These are phyloP conservation scores for Colletotrichum chrysophilum DNA, from an alignment of 2,329 filamentous ascomycete genomes.

Conservation along the genomic window DNA sequence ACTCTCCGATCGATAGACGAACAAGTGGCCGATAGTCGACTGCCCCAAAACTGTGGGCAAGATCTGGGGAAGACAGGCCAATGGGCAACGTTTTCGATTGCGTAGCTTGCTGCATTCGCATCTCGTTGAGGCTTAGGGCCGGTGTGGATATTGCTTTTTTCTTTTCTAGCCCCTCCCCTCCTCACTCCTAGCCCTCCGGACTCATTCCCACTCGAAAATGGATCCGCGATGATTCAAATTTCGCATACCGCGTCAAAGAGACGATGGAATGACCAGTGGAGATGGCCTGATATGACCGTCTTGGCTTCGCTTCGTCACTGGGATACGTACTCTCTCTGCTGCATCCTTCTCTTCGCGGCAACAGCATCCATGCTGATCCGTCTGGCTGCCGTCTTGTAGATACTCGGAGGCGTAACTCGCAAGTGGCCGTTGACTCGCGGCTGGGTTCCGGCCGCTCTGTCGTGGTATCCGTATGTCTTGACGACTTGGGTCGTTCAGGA, in stretches of 20 bases:
- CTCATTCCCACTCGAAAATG: constrained; percentile 3
- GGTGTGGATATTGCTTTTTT: neutral
- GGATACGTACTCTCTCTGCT: neutral
- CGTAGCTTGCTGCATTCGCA: neutral
- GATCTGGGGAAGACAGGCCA: constrained; percentile 14
- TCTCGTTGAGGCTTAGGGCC: constrained; percentile 4
- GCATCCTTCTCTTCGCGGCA: neutral
- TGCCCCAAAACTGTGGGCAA: neutral
- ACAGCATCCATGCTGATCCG: neutral
- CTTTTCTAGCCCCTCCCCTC: neutral
- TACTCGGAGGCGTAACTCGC: neutral
- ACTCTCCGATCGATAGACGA: constrained; percentile 11
- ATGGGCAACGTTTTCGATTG: neutral
- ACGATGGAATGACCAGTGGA: neutral
- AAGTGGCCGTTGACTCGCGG: neutral
- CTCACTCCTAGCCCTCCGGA: neutral
- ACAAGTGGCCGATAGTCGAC: neutral
- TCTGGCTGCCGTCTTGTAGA: neutral
- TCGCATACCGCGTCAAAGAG: neutral
- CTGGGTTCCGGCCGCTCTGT: neutral
- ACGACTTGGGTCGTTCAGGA: neutral
- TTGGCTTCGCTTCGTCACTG: neutral
- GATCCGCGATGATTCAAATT: neutral
- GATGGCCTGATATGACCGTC: neutral
- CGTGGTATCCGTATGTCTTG: neutral